Conservation (phyloP, 1,284 basidiomycete genomes). For the Ganoderma meredithae region DNA sequence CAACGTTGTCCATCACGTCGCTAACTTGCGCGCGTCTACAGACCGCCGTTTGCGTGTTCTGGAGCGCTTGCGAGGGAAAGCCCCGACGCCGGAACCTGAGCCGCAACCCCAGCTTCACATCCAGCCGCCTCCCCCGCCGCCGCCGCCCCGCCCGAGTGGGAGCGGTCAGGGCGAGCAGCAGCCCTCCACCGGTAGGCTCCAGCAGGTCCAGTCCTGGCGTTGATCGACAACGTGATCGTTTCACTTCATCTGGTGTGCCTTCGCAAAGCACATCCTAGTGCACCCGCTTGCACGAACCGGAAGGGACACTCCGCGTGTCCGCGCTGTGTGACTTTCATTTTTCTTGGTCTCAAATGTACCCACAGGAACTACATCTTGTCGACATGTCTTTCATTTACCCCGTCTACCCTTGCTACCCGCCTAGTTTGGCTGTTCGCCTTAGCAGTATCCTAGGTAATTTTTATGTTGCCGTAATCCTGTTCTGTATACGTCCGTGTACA, state of each 20-base stretch:
- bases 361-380: not conserved
- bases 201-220: slow-evolving; percentile 39
- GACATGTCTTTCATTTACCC: slow-evolving; percentile 12
- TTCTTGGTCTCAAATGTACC: slow-evolving; percentile 5
- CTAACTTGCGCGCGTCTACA: slow-evolving; percentile 21
- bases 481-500: slow-evolving; percentile 22
- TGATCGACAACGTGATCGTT: slow-evolving; percentile 18
- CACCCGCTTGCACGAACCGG: not conserved
- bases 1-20: not conserved
- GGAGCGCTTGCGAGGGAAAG: slow-evolving; percentile 47
- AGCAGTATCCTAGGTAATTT: slow-evolving; percentile 33
- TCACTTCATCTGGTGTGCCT: slow-evolving; percentile 15
- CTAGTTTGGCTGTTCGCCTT: slow-evolving; percentile 10
- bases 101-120: slow-evolving; percentile 11
- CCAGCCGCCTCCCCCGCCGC: slow-evolving; percentile 16
- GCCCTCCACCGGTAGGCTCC: slow-evolving; percentile 33
- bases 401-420: slow-evolving; percentile 21
- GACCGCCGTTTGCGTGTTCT: slow-evolving; percentile 46
- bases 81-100: slow-evolving; percentile 39
- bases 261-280: not conserved
- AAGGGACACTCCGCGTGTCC: not conserved
- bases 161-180: slow-evolving; percentile 23
- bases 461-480: slow-evolving; percentile 27
- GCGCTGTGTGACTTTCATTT: slow-evolving; percentile 10
- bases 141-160: slow-evolving; percentile 14